Evolutionary conservation across 768 basidiomycete genomes (phyloP).

Genomic region (Lactarius pseudohatsudake): DNA sequence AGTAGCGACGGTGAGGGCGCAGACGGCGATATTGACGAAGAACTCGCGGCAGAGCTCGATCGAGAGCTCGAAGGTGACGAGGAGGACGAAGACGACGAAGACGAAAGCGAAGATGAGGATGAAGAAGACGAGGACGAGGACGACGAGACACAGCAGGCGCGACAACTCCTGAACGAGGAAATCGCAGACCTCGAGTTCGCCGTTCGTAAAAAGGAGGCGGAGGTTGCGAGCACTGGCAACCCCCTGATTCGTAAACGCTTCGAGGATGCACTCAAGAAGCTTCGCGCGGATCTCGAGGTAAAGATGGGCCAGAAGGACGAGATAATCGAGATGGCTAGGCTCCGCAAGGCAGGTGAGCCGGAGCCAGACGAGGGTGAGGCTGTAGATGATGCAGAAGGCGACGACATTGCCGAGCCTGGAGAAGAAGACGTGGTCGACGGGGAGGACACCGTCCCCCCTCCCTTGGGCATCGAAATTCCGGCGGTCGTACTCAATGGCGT

Average conservation of each 20-base stretch:
- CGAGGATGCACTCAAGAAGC: conserved; percentile 88
- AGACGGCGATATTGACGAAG: conserved; percentile 85
- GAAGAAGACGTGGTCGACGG: conserved; percentile 39
- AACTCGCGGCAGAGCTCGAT: conserved; percentile 85
- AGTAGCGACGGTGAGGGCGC: conserved; percentile 57
- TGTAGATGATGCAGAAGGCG: conserved; percentile 37
- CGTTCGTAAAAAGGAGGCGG: conserved; percentile 78
- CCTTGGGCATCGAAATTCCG: conserved; percentile 22
- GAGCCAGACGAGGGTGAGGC: conserved; percentile 44
- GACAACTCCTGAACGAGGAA: conserved; percentile 83
- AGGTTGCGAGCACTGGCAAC: conserved; percentile 82
- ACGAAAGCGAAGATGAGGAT: conserved; percentile 66
- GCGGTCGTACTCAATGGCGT: conserved; percentile 22
- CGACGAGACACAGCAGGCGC: conserved; percentile 67
- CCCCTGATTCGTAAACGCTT: conserved; percentile 92
- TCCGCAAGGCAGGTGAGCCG: conserved; percentile 65
- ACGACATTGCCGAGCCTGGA: conserved; percentile 34
- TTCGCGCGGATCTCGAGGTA: conserved; percentile 82
- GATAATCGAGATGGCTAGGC: conserved; percentile 69
- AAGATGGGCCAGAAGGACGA: conserved; percentile 79
- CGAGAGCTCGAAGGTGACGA: conserved; percentile 74
- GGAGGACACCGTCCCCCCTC: conserved; percentile 26
- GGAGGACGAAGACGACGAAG: conserved; percentile 58
- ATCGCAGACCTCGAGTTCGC: conserved; percentile 87
- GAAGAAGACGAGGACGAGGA: conserved; percentile 84